A percentile compares a stretch with the other conserved stretches of the same genome.
Conservation (phyloP, 257 asterid genomes). For the Plantago major region DNA sequence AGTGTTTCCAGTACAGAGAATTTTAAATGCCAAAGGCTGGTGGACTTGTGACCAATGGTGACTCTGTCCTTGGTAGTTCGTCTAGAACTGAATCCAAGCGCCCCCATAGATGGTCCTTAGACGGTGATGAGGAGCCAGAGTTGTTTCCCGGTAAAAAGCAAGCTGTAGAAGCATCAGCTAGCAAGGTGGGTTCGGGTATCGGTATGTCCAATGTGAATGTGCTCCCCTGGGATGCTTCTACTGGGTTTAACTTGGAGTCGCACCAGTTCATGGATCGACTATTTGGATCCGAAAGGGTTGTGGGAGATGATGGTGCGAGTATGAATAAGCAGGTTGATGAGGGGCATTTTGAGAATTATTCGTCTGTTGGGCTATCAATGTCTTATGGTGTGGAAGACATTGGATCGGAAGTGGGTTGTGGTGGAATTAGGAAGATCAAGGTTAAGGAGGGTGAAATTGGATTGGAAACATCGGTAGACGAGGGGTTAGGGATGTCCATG, state of each 20-base stretch:
- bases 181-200: conserved; percentile 45
- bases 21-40: conserved; percentile 74
- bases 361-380: conserved; percentile 68
- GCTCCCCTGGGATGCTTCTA: conserved; percentile 75
- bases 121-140: conserved; percentile 48
- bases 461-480: conserved; percentile 37
- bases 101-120: conserved; percentile 56
- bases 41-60: conserved; percentile 49
- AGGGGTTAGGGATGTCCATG: conserved; percentile 41
- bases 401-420: conserved; percentile 45
- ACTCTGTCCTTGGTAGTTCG: conserved; percentile 56
- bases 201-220: conserved; percentile 27
- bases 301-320: conserved; percentile 35
- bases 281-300: conserved; percentile 48
- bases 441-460: conserved; percentile 57
- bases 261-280: conserved; percentile 63
- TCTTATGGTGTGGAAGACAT: conserved; percentile 63
- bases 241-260: conserved; percentile 50
- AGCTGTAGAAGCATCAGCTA: conserved; percentile 41
- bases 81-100: conserved; percentile 62
- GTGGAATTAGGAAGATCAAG: conserved; percentile 63
- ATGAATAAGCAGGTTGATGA: conserved; percentile 28
- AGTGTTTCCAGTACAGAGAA: conserved; percentile 59
- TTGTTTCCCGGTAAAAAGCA: conserved; percentile 67
- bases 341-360: conserved; percentile 44